A percentile compares a stretch with the other conserved stretches of the same genome.
These are phyloP conservation scores for Ochetophila trinervis DNA, from an alignment of 306 rosid species.

Conservation along the genomic window DNA sequence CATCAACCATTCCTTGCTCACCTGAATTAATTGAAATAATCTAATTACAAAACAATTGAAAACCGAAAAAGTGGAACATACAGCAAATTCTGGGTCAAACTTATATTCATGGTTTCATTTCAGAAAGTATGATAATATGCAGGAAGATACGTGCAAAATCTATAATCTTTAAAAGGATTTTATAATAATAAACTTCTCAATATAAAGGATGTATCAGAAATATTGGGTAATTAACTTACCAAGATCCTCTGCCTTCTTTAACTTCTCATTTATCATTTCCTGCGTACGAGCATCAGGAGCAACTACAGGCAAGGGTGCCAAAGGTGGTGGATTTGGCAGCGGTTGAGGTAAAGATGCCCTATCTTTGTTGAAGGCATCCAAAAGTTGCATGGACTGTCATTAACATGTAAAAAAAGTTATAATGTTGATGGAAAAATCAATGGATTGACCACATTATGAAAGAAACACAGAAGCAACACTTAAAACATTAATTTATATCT, in stretches of 20 bases:
- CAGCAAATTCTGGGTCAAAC: no score
- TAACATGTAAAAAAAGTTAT: constrained; percentile 15
- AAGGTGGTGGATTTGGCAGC: constrained; percentile 79
- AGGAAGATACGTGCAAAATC: background rate
- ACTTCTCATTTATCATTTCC: constrained; percentile 98
- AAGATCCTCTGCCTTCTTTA: constrained; percentile 97
- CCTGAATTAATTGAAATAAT: constrained; percentile 49
- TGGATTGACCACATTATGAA: constrained; percentile 15
- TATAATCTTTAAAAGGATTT: background rate
- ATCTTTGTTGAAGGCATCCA: constrained; percentile 97
- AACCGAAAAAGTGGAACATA: background rate
- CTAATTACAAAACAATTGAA: background rate
- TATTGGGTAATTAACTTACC: constrained; percentile 44
- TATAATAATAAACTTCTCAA: constrained; percentile 1
- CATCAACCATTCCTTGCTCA: constrained; percentile 98
- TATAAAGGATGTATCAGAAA: constrained; percentile 1
- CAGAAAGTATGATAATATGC: no score
- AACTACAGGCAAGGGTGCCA: constrained; percentile 78
- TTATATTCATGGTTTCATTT: no score
- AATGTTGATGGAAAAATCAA: background rate
- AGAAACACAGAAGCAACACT: background rate
- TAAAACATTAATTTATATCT: no score
- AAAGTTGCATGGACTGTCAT: constrained; percentile 77
- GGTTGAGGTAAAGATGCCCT: constrained; percentile 97
- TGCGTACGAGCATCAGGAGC: constrained; percentile 90